Evolutionary conservation across 2,329 filamentous ascomycete genomes (phyloP).

Genomic region (Phialemoniopsis sp.): DNA sequence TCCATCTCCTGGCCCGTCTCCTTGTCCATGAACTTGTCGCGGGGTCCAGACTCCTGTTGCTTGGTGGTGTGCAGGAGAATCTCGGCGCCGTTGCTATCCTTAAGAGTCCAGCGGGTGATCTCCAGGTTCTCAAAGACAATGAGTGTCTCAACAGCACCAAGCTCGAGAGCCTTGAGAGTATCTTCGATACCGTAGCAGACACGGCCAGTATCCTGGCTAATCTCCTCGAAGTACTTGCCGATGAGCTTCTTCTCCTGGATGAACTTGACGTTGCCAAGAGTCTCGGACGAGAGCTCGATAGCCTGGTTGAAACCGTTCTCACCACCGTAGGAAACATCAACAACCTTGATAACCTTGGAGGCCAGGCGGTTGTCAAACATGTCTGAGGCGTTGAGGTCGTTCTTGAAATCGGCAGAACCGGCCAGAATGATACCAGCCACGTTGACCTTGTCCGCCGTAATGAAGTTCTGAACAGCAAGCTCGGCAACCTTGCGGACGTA

Average conservation of each 20-base stretch:
- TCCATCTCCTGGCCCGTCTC: constrained; percentile 98
- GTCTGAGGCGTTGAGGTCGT: constrained; percentile 95
- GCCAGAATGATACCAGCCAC: constrained; percentile 93
- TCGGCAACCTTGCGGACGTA: constrained; percentile 99
- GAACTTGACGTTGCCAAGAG: constrained; percentile 98
- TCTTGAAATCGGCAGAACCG: constrained; percentile 99
- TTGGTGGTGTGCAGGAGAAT: constrained; percentile 85
- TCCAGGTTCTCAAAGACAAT: constrained; percentile 98
- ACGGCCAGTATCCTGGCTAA: constrained; percentile 93
- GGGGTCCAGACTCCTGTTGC: constrained; percentile 68
- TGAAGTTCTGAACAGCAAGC: constrained; percentile 97
- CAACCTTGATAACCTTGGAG: constrained; percentile 97
- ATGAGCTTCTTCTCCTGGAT: constrained; percentile 99
- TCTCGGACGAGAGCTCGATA: constrained; percentile 92
- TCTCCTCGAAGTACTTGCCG: constrained; percentile 98
- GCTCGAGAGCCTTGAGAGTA: constrained; percentile 92
- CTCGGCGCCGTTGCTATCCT: constrained; percentile 69
- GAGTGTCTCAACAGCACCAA: constrained; percentile 88
- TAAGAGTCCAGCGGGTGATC: constrained; percentile 85
- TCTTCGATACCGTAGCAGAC: constrained; percentile 98
- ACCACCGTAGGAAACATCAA: constrained; percentile 97
- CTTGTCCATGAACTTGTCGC: constrained; percentile 89
- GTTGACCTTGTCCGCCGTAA: constrained; percentile 97
- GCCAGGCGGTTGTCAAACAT: constrained; percentile 92
- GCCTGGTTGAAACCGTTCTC: constrained; percentile 99